Evolutionary conservation across 1,284 basidiomycete genomes (phyloP).

Genomic region (Ustanciosporium gigantosporum): DNA sequence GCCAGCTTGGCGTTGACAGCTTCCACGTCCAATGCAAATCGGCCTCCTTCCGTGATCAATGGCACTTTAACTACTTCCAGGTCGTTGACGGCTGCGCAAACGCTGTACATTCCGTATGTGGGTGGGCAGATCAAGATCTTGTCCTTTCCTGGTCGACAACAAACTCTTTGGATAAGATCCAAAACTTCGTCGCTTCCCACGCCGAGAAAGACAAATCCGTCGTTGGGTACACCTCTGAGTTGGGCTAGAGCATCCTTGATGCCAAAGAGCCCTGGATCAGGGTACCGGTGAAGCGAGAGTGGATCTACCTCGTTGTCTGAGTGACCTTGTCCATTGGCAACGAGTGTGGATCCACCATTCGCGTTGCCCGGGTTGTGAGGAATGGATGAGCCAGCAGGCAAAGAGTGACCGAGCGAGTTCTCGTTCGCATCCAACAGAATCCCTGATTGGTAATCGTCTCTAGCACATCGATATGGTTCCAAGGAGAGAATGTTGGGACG

Average conservation of each 20-base stretch:
- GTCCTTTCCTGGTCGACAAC: constrained; percentile 79
- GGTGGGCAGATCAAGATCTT: constrained; percentile 74
- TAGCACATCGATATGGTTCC: constrained; percentile 90
- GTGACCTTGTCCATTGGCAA: no score
- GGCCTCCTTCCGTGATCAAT: constrained; percentile 73
- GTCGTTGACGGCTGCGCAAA: constrained; percentile 94
- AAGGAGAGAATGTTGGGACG: constrained; percentile 90
- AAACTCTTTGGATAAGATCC: constrained; percentile 88
- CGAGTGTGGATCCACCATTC: constrained; percentile 5
- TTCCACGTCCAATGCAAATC: constrained; percentile 71
- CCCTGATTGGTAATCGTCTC: constrained; percentile 91
- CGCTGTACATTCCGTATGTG: constrained; percentile 97
- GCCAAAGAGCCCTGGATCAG: constrained; percentile 77
- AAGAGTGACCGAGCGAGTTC: constrained; percentile 86
- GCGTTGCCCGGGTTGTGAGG: constrained; percentile 27
- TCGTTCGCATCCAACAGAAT: constrained; percentile 98
- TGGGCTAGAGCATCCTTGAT: constrained; percentile 78
- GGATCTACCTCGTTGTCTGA: constrained; percentile 8
- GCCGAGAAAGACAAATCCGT: constrained; percentile 79
- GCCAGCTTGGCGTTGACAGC: constrained; percentile 35
- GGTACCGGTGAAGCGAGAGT: constrained; percentile 78
- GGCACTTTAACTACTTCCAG: constrained; percentile 80
- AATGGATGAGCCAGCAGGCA: constrained; percentile 63
- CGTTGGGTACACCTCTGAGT: constrained; percentile 62
- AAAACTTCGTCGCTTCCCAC: constrained; percentile 97